Conservation (phyloP, 2,329 filamentous ascomycete genomes). For the Fusarium sp. region DNA sequence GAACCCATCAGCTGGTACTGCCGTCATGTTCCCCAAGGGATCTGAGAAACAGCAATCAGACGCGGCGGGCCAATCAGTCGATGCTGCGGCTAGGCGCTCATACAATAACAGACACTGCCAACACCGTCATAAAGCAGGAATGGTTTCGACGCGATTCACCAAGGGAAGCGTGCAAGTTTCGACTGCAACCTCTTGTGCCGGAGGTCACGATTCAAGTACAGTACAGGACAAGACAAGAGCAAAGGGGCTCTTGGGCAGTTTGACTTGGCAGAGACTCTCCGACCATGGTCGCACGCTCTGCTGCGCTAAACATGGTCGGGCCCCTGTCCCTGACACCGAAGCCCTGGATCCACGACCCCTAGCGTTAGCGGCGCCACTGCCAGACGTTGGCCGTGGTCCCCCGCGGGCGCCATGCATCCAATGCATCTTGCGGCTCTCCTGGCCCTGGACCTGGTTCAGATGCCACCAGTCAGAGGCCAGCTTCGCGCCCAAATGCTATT, state of each 20-base stretch:
- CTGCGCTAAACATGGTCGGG: constrained; percentile 34
- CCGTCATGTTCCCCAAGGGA: constrained; percentile 4
- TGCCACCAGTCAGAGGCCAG: constrained; percentile 37
- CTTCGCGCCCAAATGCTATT: constrained; percentile 30
- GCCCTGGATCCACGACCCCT: constrained; percentile 38
- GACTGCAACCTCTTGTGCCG: neutral
- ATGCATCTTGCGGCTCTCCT: constrained; percentile 47
- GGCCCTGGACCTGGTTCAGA: constrained; percentile 40
- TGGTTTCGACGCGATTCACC: constrained; percentile 31
- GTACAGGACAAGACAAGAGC: neutral
- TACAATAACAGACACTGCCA: constrained; percentile 22
- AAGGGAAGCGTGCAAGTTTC: constrained; percentile 10
- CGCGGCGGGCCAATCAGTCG: constrained; percentile 27
- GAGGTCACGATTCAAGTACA: constrained; percentile 18
- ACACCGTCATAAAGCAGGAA: constrained; percentile 25
- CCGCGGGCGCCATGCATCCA: constrained; percentile 24
- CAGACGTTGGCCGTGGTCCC: constrained; percentile 31
- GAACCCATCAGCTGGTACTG: constrained; percentile 8
- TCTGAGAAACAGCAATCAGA: constrained; percentile 35
- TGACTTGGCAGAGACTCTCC: constrained; percentile 43
- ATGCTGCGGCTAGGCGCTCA: constrained; percentile 4
- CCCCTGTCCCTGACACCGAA: constrained; percentile 34
- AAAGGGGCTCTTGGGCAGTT: constrained; percentile 37
- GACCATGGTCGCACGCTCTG: constrained; percentile 36
- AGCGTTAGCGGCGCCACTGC: constrained; percentile 21